Base-by-base conservation (phyloP, 23 red algal genomes). In the Pyropia yezoensis region DNA sequence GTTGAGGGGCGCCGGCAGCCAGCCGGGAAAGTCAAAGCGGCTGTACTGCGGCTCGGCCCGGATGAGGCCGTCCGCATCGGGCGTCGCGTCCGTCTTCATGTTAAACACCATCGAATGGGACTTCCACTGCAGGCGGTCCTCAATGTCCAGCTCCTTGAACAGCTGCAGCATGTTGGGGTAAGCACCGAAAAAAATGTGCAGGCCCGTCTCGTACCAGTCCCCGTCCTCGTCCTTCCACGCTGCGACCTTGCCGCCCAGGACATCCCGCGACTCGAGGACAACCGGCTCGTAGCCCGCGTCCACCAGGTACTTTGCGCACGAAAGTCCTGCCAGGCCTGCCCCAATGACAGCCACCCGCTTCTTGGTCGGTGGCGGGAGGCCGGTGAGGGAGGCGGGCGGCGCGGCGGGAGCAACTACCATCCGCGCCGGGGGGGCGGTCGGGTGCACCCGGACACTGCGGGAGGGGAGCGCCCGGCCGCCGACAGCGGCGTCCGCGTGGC, bases 191-290 rank as follows among this genome's bases (percentile, higher is more conserved):
- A 96, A 96, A 17, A 96, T 84, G 60, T 96, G 92, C 66, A 96
- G 63, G 24, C 92, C 92, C 27, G 92, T 96, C 67, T 96, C 92
- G 59, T 96, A 96, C 92, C 92, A 96, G 47, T 96, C 92, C 45
- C 92, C 92, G 51, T 96, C 92, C 49, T 61, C 62, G 53, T 96
- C 92, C 60, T 89, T 90, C 92, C 92, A 96, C 32, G 92, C 92
- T 50, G 92, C 92, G 3, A 96, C 92, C 66, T 96, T 96, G 29
- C 92, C 92, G 56, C 89, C 92, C 27, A 96, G 79, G 34, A 96
- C 92, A 50, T 96, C 76, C 33, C 92, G 71, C 32, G 92, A 70
- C 62, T 96, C 92, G 62, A 82, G 75, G 11, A 96, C 79, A 12
- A 79, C 18, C 1, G 92, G 79, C 19, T 58, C 59, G 51, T 53